Percentiles rank a stretch among this genome's conserved stretches.
phyloP scores from a whole-genome alignment of 768 basidiomycete species.

The Gyrodon lividus region DNA sequence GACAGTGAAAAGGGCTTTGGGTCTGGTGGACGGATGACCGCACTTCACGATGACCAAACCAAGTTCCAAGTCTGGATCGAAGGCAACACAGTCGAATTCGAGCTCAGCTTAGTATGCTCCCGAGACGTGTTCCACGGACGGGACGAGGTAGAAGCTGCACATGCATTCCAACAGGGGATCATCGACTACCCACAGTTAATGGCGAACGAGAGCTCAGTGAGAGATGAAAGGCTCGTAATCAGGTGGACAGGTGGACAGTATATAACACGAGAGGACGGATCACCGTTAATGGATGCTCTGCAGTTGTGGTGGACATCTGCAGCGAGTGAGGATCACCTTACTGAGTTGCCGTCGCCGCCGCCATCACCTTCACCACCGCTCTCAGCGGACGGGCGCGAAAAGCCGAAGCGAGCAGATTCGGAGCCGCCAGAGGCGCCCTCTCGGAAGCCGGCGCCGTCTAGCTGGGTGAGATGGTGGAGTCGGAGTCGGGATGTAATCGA shows the following conservation, averaged over 20 bases:
- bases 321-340: constrained; percentile 25
- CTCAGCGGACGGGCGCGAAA: constrained; percentile 20
- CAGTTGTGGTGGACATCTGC: constrained; percentile 60
- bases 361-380: constrained; percentile 7
- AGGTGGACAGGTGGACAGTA: constrained; percentile 74
- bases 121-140: constrained; percentile 29
- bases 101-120: constrained; percentile 62
- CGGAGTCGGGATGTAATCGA: constrained; percentile 45
- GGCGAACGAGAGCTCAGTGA: constrained; percentile 58
- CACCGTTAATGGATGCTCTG: constrained; percentile 74
- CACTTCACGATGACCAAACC: constrained; percentile 58
- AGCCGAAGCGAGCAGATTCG: constrained; percentile 34
- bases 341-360: constrained; percentile 10
- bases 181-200: constrained; percentile 68
- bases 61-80: constrained; percentile 66
- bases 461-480: constrained; percentile 88
- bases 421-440: constrained; percentile 37
- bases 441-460: constrained; percentile 53
- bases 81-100: constrained; percentile 59
- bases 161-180: constrained; percentile 57
- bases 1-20: constrained; percentile 35
- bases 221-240: constrained; percentile 67
- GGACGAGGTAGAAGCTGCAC: constrained; percentile 54
- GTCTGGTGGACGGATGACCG: constrained; percentile 54
- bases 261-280: constrained; percentile 72